phyloP scores from a whole-genome alignment of 129 eudicot species.

The Flaveria linearis region DNA sequence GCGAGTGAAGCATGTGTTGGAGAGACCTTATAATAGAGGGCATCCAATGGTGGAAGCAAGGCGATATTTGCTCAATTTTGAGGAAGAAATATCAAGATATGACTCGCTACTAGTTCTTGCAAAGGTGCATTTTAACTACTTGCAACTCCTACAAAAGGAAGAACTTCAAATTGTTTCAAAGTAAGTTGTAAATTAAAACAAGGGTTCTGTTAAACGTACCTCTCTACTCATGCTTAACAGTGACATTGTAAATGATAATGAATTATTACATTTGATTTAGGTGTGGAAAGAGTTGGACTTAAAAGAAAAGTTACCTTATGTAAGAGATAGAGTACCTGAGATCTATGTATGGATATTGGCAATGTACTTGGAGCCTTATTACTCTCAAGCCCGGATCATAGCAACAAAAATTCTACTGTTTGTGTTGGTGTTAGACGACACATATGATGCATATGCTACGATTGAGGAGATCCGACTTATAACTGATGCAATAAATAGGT shows the following conservation, averaged over 20 bases:
- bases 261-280: not conserved
- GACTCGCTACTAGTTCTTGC: not conserved
- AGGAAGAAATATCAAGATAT: not conserved
- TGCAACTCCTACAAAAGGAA: slow-evolving; percentile 6
- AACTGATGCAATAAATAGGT: not conserved
- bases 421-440: not conserved
- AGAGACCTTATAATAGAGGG: not conserved
- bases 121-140: not conserved
- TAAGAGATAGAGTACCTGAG: not conserved
- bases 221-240: no score
- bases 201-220: no score
- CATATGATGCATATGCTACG: not conserved
- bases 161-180: not conserved
- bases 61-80: not conserved
- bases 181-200: not conserved
- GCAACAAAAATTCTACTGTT: not conserved
- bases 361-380: not conserved
- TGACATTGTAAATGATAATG: no score
- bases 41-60: not conserved
- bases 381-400: not conserved
- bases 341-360: not conserved
- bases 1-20: not conserved
- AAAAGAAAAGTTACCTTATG: not conserved
- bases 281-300: not conserved
- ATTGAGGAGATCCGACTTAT: not conserved